phyloP scores from a whole-genome alignment of 2,329 filamentous ascomycete species.

The Penicillium sp. region DNA sequence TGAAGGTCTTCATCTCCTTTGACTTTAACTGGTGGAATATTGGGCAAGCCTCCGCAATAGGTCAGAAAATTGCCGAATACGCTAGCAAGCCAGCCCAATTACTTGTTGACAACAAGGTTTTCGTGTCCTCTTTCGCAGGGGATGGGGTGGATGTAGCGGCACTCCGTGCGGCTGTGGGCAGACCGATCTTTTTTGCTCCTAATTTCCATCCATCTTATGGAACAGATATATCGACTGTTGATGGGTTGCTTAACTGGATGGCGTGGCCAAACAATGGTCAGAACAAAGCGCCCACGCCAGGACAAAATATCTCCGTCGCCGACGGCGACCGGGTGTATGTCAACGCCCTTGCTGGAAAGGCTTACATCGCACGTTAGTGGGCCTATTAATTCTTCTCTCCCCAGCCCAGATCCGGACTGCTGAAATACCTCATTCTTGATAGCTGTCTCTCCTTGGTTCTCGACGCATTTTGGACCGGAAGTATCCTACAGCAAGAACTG shows the following conservation, averaged over 20 bases:
- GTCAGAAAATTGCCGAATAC: slow-evolving; percentile 50
- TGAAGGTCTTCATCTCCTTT: slow-evolving; percentile 58
- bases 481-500: slow-evolving; percentile 57
- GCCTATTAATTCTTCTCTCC: too few relatives aligned
- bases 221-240: slow-evolving; percentile 36
- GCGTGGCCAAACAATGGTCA: slow-evolving; percentile 45
- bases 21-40: slow-evolving; percentile 53
- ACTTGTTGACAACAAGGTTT: slow-evolving; percentile 48
- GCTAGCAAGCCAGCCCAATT: slow-evolving; percentile 47
- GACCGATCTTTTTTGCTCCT: slow-evolving; percentile 49
- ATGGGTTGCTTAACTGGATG: slow-evolving; percentile 47
- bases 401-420: not conserved
- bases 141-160: slow-evolving; percentile 47
- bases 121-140: slow-evolving; percentile 55
- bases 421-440: slow-evolving; percentile 51
- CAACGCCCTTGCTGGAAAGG: slow-evolving; percentile 38
- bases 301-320: slow-evolving; percentile 44
- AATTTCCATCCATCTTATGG: slow-evolving; percentile 49
- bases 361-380: slow-evolving; percentile 51
- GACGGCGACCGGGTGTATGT: slow-evolving; percentile 40
- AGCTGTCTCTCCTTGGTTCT: slow-evolving; percentile 58
- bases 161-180: slow-evolving; percentile 44
- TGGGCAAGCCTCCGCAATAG: slow-evolving; percentile 41
- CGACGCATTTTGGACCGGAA: slow-evolving; percentile 52
- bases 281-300: slow-evolving; percentile 51